Base-by-base conservation (phyloP, 2,329 filamentous ascomycete species). In the Gaeumannomyces sp. region DNA sequence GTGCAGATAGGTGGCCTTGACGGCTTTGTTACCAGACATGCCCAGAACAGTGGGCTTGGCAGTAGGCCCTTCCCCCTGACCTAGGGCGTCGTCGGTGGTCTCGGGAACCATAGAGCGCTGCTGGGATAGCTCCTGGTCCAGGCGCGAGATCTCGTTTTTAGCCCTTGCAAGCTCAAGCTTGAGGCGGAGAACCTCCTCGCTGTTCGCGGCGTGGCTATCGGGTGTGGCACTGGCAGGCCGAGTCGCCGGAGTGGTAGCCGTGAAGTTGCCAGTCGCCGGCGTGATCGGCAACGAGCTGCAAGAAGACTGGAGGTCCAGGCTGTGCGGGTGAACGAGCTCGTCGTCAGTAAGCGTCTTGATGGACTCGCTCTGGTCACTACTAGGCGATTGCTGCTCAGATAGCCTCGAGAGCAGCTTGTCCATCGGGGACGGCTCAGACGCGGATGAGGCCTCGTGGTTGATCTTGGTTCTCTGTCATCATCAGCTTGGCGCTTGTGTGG, bases 381-480 rank as follows among this genome's bases (percentile, higher is more conserved):
- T 76, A n/a, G 81, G 74, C 59, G 79, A 79, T 71, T 89, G 85
- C 71, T 92, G 89, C 74, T 93, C 88, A n/a, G 86, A 85, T 61
- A 94, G 81, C 73, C 88, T 90, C 65, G 89, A 85, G 68, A 93
- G 79, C 63, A 93, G 84, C 66, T 88, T 88, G 71, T 95, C 91
- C 81, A 93, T 86, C 11, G 83, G 80, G 64, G 81, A 83, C 35
- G 76, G 68, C 57, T 83, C 81, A 60, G 72, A 67, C 14, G 22
- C 45, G 19, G 73, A 67, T 7, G 71, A 72, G 13, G 71, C 59
- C 45, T 83, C 80, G 69, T 82, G 79, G 67, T 72, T 80, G 62
- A 78, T 74, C 77, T 84, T 80, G 70, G 79, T 76, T 76, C 80
- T 81, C 78, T 80, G 73, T 72, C 71, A 73, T 69, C 50, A 69